Percentiles rank a stretch among this genome's conserved stretches.
Conservation (phyloP, 352 stramenopile genomes). For the Blastocystis hominis region DNA sequence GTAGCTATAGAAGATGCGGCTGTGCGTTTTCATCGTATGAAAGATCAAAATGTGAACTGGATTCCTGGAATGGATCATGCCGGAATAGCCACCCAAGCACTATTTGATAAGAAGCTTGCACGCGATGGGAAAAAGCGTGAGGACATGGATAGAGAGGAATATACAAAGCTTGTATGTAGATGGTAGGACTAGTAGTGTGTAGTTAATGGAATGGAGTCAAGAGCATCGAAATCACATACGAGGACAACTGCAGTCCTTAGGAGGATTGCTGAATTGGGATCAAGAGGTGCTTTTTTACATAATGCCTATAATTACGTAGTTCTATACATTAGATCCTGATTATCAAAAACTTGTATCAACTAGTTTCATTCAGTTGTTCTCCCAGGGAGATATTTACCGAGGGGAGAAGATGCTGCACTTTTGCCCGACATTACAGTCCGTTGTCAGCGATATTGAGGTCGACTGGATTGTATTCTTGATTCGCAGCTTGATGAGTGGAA, state of each 20-base stretch:
- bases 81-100: constrained; percentile 89
- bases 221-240: constrained; percentile 76
- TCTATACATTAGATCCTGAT: constrained; percentile 57
- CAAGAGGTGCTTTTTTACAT: constrained; percentile 68
- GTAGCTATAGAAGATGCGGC: constrained; percentile 86
- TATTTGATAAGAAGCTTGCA: constrained; percentile 68
- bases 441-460: constrained; percentile 78
- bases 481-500: background rate
- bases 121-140: constrained; percentile 68
- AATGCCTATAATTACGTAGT: background rate
- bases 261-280: constrained; percentile 73
- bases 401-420: constrained; percentile 82
- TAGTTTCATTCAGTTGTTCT: constrained; percentile 75
- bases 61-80: constrained; percentile 93
- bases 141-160: constrained; percentile 79
- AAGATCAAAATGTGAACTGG: constrained; percentile 89
- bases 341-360: constrained; percentile 67
- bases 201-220: constrained; percentile 86
- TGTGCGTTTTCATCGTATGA: constrained; percentile 92
- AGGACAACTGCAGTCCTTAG: constrained; percentile 69
- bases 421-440: constrained; percentile 75
- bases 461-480: constrained; percentile 66
- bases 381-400: constrained; percentile 69
- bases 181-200: background rate
- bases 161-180: constrained; percentile 72